Percentiles rank a stretch among this genome's conserved stretches.
phyloP scores from a whole-genome alignment of 2,329 filamentous ascomycete species.

The Penicillium sp. region DNA sequence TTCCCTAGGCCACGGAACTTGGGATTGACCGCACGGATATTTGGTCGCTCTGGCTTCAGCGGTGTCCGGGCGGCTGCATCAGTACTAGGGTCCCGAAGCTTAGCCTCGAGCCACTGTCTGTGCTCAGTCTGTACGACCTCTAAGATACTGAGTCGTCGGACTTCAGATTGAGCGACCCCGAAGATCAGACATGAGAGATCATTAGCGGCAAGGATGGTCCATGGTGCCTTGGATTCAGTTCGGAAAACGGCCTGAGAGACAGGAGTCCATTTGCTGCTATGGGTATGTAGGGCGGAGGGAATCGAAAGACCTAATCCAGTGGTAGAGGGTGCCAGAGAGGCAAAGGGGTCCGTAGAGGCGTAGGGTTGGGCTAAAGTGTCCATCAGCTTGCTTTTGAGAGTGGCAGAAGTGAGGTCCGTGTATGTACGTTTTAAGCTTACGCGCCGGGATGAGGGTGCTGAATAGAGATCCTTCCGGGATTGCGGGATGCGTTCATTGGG shows the following conservation, averaged over 20 bases:
- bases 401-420: slow-evolving; percentile 77
- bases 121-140: slow-evolving; percentile 92
- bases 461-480: slow-evolving; percentile 39
- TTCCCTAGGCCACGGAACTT: slow-evolving; percentile 67
- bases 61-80: slow-evolving; percentile 48
- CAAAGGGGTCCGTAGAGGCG: slow-evolving; percentile 56
- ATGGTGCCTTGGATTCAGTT: slow-evolving; percentile 85
- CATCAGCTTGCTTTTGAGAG: slow-evolving; percentile 78
- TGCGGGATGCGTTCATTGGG: slow-evolving; percentile 38
- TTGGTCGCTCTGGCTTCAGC: slow-evolving; percentile 41
- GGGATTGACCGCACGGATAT: slow-evolving; percentile 39
- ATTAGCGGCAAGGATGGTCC: slow-evolving; percentile 95
- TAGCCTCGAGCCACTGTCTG: slow-evolving; percentile 85
- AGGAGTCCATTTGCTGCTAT: slow-evolving; percentile 86
- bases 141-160: slow-evolving; percentile 90
- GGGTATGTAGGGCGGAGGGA: slow-evolving; percentile 71
- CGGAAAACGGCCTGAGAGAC: slow-evolving; percentile 96
- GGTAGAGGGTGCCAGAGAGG: slow-evolving; percentile 40
- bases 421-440: slow-evolving; percentile 80
- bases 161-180: slow-evolving; percentile 95
- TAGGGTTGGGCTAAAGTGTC: slow-evolving; percentile 86
- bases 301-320: slow-evolving; percentile 45
- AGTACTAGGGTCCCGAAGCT: slow-evolving; percentile 68
- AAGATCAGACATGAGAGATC: slow-evolving; percentile 97
- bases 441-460: slow-evolving; percentile 61